These are phyloP conservation scores for Phytopythium oedochilum DNA, from an alignment of 352 stramenopile genomes.

Conservation along the genomic window DNA sequence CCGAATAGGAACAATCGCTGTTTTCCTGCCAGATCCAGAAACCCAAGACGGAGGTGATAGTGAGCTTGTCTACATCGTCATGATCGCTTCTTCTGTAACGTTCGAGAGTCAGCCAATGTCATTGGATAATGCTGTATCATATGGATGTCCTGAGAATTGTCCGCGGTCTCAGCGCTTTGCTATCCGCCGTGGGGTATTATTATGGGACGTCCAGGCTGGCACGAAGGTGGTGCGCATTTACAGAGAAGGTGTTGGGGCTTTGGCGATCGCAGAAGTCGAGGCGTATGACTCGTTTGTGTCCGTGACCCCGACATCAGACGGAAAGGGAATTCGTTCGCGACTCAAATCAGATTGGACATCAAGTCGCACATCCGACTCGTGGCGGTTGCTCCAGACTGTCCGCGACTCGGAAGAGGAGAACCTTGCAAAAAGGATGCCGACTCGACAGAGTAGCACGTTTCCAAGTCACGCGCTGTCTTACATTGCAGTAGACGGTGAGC, in stretches of 20 bases:
- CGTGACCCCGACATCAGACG: constrained; percentile 40
- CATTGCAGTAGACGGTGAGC: constrained; percentile 47
- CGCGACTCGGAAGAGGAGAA: constrained; percentile 58
- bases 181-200: constrained; percentile 33
- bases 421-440: constrained; percentile 47
- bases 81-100: constrained; percentile 28
- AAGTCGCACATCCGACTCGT: constrained; percentile 30
- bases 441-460: constrained; percentile 54
- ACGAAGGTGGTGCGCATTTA: constrained; percentile 49
- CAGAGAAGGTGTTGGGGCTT: constrained; percentile 20
- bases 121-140: constrained; percentile 15
- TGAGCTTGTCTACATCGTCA: constrained; percentile 15
- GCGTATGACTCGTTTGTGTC: constrained; percentile 43
- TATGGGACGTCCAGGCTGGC: constrained; percentile 45
- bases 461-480: constrained; percentile 28
- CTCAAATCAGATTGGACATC: constrained; percentile 43
- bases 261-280: constrained; percentile 48
- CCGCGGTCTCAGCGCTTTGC: constrained; percentile 18
- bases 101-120: constrained; percentile 10
- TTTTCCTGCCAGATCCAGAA: constrained; percentile 40
- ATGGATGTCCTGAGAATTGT: constrained; percentile 44
- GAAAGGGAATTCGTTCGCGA: constrained; percentile 34
- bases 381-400: constrained; percentile 47
- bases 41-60: constrained; percentile 2
- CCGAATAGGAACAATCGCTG: constrained; percentile 41